A percentile compares a stretch with the other conserved stretches of the same genome.
Evolutionary conservation across 495 filamentous ascomycete species (phyloP).

Genomic region (Hypoxylon crocopeplum): DNA sequence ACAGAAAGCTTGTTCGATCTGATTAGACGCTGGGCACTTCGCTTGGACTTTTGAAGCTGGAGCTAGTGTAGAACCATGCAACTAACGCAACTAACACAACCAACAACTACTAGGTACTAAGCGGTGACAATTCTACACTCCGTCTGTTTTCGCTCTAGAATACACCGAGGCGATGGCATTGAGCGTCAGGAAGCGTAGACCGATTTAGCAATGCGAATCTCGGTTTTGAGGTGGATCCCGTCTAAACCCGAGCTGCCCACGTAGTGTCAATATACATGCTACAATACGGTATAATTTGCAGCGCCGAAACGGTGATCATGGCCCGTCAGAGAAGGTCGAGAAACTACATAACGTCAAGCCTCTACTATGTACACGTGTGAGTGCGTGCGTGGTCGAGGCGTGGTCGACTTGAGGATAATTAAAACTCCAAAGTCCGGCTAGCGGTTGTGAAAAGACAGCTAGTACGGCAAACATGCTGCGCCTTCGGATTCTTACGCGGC

Average conservation of each 20-base stretch:
- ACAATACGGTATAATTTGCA: too few species aligned
- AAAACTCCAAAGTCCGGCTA: conserved; percentile 24
- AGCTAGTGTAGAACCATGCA: too few species aligned
- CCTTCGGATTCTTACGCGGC: conserved; percentile 24
- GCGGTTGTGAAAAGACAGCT: not conserved
- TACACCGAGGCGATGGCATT: not conserved
- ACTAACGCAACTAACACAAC: too few species aligned
- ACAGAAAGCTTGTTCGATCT: conserved; percentile 27
- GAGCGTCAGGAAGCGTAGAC: too few species aligned
- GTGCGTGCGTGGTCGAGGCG: not conserved
- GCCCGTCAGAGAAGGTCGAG: conserved; percentile 8
- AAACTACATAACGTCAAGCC: conserved; percentile 6
- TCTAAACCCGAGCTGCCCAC: too few species aligned
- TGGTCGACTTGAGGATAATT: not conserved
- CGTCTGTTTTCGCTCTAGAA: not conserved
- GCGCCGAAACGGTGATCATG: conserved; percentile 18
- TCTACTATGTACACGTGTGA: conserved; percentile 2
- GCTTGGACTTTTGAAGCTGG: too few species aligned
- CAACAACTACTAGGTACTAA: too few species aligned
- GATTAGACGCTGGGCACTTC: not conserved
- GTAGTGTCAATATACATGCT: too few species aligned
- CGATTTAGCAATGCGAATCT: too few species aligned
- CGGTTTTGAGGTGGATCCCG: too few species aligned
- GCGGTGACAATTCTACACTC: too few species aligned
- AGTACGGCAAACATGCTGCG: conserved; percentile 5